A percentile compares a stretch with the other conserved stretches of the same genome.
phyloP scores from a whole-genome alignment of 352 stramenopile genomes.

The Phytophthora uliginosa region DNA sequence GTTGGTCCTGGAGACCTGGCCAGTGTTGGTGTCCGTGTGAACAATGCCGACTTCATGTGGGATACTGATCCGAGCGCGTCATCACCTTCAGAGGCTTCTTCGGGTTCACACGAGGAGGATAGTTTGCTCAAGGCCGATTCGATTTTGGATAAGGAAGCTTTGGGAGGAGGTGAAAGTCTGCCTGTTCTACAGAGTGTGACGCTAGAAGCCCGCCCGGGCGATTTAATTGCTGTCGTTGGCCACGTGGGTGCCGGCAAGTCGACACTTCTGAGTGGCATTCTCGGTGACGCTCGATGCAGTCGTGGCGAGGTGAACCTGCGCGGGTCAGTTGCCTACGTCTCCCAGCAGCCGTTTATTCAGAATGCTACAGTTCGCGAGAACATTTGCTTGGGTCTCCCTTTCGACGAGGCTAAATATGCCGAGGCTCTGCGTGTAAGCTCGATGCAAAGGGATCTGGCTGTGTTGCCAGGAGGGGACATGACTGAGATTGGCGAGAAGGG shows the following conservation, averaged over 20 bases:
- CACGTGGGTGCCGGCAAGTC: slow-evolving; percentile 77
- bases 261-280: slow-evolving; percentile 70
- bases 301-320: slow-evolving; percentile 67
- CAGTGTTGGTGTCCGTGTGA: slow-evolving; percentile 47
- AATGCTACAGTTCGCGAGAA: slow-evolving; percentile 98
- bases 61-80: slow-evolving; percentile 51
- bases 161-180: slow-evolving; percentile 19
- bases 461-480: slow-evolving; percentile 86
- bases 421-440: slow-evolving; percentile 60
- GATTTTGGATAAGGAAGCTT: slow-evolving; percentile 34
- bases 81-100: slow-evolving; percentile 21
- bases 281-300: slow-evolving; percentile 68
- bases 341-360: slow-evolving; percentile 98
- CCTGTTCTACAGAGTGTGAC: slow-evolving; percentile 62
- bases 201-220: slow-evolving; percentile 72
- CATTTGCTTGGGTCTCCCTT: slow-evolving; percentile 95
- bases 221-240: slow-evolving; percentile 74
- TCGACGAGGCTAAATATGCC: slow-evolving; percentile 71
- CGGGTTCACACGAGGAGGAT: slow-evolving; percentile 33
- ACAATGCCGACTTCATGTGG: slow-evolving; percentile 73
- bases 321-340: slow-evolving; percentile 95
- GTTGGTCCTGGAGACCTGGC: slow-evolving; percentile 82
- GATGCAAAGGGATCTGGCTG: slow-evolving; percentile 61
- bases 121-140: slow-evolving; percentile 41
- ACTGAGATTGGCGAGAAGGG: slow-evolving; percentile 98